These are phyloP conservation scores for Exophiala oligosperma DNA, from an alignment of 2,329 filamentous ascomycete genomes.

Conservation along the genomic window DNA sequence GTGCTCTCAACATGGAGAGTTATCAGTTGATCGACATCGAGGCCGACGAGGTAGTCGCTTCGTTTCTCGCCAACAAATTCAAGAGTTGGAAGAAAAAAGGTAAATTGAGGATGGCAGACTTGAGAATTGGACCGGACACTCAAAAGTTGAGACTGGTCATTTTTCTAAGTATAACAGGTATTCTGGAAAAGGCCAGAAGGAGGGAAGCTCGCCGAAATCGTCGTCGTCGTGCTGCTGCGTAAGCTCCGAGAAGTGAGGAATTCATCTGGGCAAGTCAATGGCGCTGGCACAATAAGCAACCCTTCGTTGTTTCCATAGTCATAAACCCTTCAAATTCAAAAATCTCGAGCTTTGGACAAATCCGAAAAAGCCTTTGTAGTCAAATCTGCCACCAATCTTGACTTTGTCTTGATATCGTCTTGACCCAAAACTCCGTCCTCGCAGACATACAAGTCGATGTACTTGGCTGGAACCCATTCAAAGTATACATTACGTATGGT, in stretches of 20 bases:
- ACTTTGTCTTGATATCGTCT: constrained; percentile 26
- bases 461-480: constrained; percentile 56
- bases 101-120: constrained; percentile 26
- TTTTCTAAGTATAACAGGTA: constrained; percentile 6
- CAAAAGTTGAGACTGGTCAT: constrained; percentile 4
- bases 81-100: constrained; percentile 35
- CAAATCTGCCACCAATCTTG: constrained; percentile 9
- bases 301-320: not conserved
- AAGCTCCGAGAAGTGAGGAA: no score
- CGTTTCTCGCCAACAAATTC: constrained; percentile 33
- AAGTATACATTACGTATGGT: constrained; percentile 55
- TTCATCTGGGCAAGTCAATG: not conserved
- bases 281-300: not conserved
- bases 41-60: constrained; percentile 32
- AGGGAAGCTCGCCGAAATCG: not conserved
- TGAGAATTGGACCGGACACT: not conserved
- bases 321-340: not conserved
- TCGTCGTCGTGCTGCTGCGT: no score
- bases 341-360: not conserved
- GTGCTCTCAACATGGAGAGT: constrained; percentile 21
- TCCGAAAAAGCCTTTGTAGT: constrained; percentile 13
- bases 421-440: constrained; percentile 49
- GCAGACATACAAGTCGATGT: constrained; percentile 57
- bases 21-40: constrained; percentile 38
- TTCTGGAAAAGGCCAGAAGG: constrained; percentile 10